Evolutionary conservation across 2,329 filamentous ascomycete species (phyloP), one percentile per base, ranked within the genome.

Genomic region (Epichloe uncinata): DNA sequence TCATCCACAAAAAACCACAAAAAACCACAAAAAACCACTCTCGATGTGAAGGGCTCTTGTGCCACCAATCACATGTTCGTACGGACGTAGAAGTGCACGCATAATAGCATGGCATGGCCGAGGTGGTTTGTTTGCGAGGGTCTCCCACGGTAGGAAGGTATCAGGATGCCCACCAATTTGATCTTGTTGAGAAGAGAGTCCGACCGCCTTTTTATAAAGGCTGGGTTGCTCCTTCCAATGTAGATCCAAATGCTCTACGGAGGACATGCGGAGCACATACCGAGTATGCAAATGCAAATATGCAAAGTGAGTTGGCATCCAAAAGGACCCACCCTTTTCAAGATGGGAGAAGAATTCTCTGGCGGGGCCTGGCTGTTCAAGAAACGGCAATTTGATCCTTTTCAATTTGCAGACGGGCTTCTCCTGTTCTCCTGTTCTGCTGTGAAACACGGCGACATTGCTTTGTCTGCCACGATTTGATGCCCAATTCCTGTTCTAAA

Each of bases 281-380:
- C 16, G 16, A 18, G 2, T 18, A 18, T 18, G 16, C 16, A 18
- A 18, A 18, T 18, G 16, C 16, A 18, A 18, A 18, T 18, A 55
- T 53, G 52, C 53, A 55, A 47, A 45, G 45, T 55, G 52, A 52
- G 52, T 49, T 55, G 53, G 53, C 53, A 40, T 47, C 40, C 37
- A 38, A 43, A 42, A 38, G 41, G 50, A 34, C 52, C 47, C 51
- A 53, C 52, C 20, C 35, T 42, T 33, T 37, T 37, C 20, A 18
- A 33, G 11, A 11, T 6, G 3, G 9, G 16, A 30, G 18, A 44
- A 7, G 15, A 40, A 12, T 8, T 13, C 38, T 41, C 36, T 38
- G 38, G 22, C 16, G 38, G 22, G 18, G 9, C 11, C 16, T 9
- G 9, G 38, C 38, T 41, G 38, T 18, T 35, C 33, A 18, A 36